Base-by-base conservation (phyloP, 768 basidiomycete species). In the Leccinum longicurvipes region DNA sequence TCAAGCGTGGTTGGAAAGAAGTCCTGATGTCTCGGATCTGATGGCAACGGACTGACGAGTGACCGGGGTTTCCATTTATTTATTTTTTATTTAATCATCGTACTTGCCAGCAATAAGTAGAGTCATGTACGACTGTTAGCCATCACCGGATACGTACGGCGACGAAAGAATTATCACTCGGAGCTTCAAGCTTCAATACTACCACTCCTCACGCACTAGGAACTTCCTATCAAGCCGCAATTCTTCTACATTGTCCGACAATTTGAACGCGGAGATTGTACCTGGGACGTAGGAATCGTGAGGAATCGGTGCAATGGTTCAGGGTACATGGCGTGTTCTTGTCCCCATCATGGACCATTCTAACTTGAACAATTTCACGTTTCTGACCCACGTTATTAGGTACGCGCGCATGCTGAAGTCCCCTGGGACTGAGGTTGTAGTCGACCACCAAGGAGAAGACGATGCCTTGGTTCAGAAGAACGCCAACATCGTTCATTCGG, bases 231-330 rank as follows among this genome's bases (percentile, higher is more conserved):
- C 68, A 96, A 99, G 74, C 86, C 84, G 17, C 97, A 98, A 73
- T 92, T 96, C 58, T 90, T 98, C 84, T 29, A 93, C 89, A 71
- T 77, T 99, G 60, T 91, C 92, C 25, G 97, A 99, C 67, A 96
- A 96, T 67, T 72, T 98, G 64, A 98, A 98, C 70, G 97, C 96
- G 15, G 97, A 98, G 76, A 89, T 98, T 41, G 96, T 98, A 1
- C 78, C 96, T 17, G 96, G 96, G 6, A 95, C 91, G 0, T 53
- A 79, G 96, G 61, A 98, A 97, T 73, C 79, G 95, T 19, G 94
- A 98, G 65, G 95, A 98, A 66, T 96, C 93, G 6, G 95, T 98
- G 2, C 92, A 97, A 67, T 98, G 95, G 95, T 74, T 96, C 12
- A 93, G 93, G 92, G 0, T 98, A 95, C 71, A 70, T 94, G 89